These are phyloP conservation scores for Phytomonas francai DNA, from an alignment of 208 protist genomes.

Conservation along the genomic window DNA sequence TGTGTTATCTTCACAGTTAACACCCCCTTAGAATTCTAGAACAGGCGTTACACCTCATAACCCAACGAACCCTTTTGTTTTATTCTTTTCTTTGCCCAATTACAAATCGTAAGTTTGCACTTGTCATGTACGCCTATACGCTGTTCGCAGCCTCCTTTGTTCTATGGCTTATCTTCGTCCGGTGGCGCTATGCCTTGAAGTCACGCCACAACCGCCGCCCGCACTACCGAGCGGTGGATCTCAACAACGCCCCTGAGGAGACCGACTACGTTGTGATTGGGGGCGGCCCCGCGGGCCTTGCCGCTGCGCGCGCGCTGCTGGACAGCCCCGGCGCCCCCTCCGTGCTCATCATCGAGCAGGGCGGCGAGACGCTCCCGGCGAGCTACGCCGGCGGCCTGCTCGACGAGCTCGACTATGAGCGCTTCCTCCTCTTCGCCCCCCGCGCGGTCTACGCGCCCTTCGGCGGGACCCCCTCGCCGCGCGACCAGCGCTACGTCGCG, in stretches of 20 bases:
- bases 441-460: constrained; percentile 21
- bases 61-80: too few relatives aligned
- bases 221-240: constrained; percentile 11
- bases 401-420: constrained; percentile 7
- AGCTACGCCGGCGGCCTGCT: constrained; percentile 8
- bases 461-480: not conserved
- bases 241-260: not conserved
- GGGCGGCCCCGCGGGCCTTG: constrained; percentile 62
- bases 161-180: not conserved
- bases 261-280: constrained; percentile 78
- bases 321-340: constrained; percentile 5
- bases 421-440: constrained; percentile 30
- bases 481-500: constrained; percentile 7
- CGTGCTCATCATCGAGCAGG: constrained; percentile 57
- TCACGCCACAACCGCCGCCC: constrained; percentile 26
- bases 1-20: too few relatives aligned
- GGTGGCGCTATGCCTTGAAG: constrained; percentile 14
- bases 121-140: too few relatives aligned
- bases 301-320: constrained; percentile 39
- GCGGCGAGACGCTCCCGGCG: constrained; percentile 21
- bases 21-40: too few relatives aligned
- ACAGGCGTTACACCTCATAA: too few relatives aligned
- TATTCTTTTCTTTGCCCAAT: too few relatives aligned
- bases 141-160: too few relatives aligned
- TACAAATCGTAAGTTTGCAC: too few relatives aligned